phyloP scores from a whole-genome alignment of 306 rosid genomes.

The Lupinus albus region DNA sequence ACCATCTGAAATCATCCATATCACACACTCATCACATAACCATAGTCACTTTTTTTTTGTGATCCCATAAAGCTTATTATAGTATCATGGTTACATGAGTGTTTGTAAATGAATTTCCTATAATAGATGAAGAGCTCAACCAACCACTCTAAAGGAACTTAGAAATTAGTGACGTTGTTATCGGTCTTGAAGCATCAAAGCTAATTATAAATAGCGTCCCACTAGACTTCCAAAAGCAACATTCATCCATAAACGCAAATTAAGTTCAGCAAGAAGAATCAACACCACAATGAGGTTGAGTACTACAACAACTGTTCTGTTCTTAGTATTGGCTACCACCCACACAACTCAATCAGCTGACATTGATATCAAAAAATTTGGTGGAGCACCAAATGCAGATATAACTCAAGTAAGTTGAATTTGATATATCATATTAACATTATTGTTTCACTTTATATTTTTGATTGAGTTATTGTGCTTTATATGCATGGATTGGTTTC shows the following conservation, averaged over 20 bases:
- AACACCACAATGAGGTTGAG: slow-evolving; percentile 9
- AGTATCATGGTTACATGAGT: not conserved
- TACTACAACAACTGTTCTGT: not conserved
- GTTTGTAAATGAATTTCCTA: not conserved
- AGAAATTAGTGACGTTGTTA: not conserved
- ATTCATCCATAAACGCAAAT: not conserved
- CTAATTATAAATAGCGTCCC: not conserved
- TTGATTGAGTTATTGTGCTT: not conserved
- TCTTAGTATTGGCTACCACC: slow-evolving; percentile 3
- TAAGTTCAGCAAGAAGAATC: not conserved
- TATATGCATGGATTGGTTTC: slow-evolving; percentile 21
- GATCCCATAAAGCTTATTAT: no score
- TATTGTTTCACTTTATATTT: no score
- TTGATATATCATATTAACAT: no score
- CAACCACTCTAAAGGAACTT: not conserved
- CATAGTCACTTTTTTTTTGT: no score
- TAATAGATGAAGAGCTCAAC: not conserved
- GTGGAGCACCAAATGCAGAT: slow-evolving; percentile 36
- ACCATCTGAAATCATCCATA: no score
- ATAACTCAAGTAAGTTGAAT: not conserved
- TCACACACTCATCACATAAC: no score
- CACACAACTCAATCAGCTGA: slow-evolving; percentile 21
- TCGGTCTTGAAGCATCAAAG: not conserved
- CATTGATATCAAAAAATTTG: slow-evolving; percentile 23
- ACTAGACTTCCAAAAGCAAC: not conserved